Base-by-base conservation (phyloP, 1,284 basidiomycete genomes). In the Cryptococcus amylolentus region DNA sequence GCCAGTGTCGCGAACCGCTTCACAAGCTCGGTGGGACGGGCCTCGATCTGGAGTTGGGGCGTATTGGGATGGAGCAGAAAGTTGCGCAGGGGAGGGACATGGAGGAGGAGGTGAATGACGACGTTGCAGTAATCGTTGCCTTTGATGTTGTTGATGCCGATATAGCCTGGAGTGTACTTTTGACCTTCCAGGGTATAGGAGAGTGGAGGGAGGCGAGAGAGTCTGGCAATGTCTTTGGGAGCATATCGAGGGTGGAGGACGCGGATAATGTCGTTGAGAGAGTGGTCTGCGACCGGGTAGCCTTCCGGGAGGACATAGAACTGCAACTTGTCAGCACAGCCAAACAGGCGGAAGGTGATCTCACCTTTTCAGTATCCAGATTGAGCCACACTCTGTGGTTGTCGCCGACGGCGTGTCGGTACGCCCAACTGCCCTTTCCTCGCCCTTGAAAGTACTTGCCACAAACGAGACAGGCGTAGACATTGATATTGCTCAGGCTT, bases 381-480 rank as follows among this genome's bases (percentile, higher is more conserved):
- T 98, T 94, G 70, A 99, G 91, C 81, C 92, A 99, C 49, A 98
- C 96, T 68, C 97, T 92, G 75, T 98, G 95, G 75, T 95, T 93
- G 59, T 97, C 92, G 68, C 96, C 90, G 64, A 99, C 96, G 40
- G 92, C 90, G 79, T 99, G 96, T 12, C 92, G 85, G 77, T 96
- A 98, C 27, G 96, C 96, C 74, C 92, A 94, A 51, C 91, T 94
- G 45, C 84, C 89, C 61, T 87, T 86, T 18, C 96, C 94, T 65
- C 96, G 83, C 5, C 96, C 96, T 81, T 98, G 96, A 71, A 97
- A 98, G 79, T 98, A 98, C 78, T 96, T 97, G 54, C 96, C 96
- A 74, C 93, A 97, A 12, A 98, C 93, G 48, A 99, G 85, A 72
- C 96, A 99, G 23, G 91, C 92, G 70, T 99, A 99, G 61, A 91